A percentile compares a stretch with the other conserved stretches of the same genome.
These are phyloP conservation scores for Neonectria sp. DNA, from an alignment of 2,329 filamentous ascomycete species.

Conservation along the genomic window DNA sequence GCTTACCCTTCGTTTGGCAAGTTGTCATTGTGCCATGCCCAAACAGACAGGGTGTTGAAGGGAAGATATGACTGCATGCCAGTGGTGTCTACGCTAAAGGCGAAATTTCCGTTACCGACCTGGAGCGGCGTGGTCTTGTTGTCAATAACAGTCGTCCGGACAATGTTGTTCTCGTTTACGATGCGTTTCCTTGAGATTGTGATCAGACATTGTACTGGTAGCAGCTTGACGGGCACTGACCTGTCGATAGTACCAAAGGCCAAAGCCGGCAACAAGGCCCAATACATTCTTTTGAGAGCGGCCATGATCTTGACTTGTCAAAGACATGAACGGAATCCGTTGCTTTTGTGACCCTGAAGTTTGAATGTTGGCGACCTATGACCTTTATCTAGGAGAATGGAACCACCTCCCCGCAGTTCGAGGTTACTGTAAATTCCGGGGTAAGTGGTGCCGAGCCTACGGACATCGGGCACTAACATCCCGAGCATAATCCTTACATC, in stretches of 20 bases:
- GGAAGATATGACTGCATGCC: constrained; percentile 61
- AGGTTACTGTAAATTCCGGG: neutral
- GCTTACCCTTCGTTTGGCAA: constrained; percentile 50
- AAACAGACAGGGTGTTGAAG: constrained; percentile 63
- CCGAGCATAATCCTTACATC: neutral
- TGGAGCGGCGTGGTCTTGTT: constrained; percentile 64
- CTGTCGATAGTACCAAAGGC: neutral
- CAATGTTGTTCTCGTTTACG: constrained; percentile 41
- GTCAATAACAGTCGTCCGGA: constrained; percentile 43
- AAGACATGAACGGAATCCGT: neutral
- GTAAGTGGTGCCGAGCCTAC: neutral
- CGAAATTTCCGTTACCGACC: constrained; percentile 66
- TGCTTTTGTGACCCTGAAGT: neutral
- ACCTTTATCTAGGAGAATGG: neutral
- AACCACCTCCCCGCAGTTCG: neutral
- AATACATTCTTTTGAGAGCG: neutral
- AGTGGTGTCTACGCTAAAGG: constrained; percentile 63
- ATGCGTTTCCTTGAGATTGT: constrained; percentile 36
- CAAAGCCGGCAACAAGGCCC: neutral
- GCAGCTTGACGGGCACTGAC: neutral
- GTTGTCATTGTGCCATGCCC: constrained; percentile 67
- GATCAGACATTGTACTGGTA: neutral
- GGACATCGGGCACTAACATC: neutral
- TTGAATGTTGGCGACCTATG: neutral
- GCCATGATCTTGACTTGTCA: neutral